Conservation (phyloP, 805 yeast genomes). For the Wickerhamiella lipophila region DNA sequence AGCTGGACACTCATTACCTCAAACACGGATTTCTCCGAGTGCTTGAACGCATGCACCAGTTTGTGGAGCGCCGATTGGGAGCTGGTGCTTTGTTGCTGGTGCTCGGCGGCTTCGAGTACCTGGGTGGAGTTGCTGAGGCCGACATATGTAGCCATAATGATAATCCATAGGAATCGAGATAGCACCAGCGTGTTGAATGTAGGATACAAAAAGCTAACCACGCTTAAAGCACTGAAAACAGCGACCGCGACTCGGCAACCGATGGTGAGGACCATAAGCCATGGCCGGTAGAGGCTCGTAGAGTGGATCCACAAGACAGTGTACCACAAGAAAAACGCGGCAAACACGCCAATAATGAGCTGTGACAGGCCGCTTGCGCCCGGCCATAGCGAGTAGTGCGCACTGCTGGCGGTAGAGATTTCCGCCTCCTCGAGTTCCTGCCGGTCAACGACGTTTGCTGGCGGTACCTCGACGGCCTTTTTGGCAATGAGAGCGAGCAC, state of each 20-base stretch:
- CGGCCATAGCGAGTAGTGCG: slow-evolving; percentile 8
- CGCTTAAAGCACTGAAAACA: not conserved
- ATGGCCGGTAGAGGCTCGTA: not conserved
- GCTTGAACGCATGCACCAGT: not conserved
- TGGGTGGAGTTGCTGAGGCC: not conserved
- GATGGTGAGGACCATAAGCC: not conserved
- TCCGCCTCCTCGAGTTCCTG: slow-evolving; percentile 10
- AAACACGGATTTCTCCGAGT: not conserved
- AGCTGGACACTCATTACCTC: not conserved
- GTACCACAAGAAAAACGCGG: not conserved
- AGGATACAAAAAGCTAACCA: not conserved
- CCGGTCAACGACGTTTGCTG: slow-evolving; percentile 1
- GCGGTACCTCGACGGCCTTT: not conserved
- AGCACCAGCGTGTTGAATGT: slow-evolving; percentile 4
- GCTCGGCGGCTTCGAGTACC: slow-evolving; percentile 1
- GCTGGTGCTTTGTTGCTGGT: not conserved
- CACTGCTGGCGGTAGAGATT: slow-evolving; percentile 6
- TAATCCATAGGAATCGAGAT: not conserved
- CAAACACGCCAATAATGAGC: not conserved
- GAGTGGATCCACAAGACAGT: not conserved
- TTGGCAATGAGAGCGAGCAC: not conserved
- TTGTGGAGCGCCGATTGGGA: slow-evolving; percentile 6
- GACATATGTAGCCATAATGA: not conserved
- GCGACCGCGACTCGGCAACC: not conserved
- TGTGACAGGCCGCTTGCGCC: slow-evolving; percentile 1